These are phyloP conservation scores for Cavenderia fasciculata DNA, from an alignment of 78 protist genomes.

Conservation along the genomic window DNA sequence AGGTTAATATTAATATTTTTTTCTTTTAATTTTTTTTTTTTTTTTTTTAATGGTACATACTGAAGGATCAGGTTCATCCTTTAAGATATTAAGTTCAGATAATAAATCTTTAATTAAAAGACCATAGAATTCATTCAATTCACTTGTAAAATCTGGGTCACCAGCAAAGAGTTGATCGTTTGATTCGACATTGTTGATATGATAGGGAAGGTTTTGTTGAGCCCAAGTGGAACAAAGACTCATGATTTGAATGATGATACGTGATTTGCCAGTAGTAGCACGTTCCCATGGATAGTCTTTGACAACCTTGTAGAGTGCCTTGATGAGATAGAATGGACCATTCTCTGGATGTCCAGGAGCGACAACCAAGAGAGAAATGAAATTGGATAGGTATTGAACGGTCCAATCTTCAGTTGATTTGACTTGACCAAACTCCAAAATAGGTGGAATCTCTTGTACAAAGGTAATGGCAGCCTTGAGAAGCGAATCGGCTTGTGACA, in stretches of 20 bases:
- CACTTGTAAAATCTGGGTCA: conserved; percentile 66
- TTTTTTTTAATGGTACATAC: conserved; percentile 27
- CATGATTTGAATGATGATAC: conserved; percentile 41
- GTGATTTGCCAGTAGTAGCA: conserved; percentile 35
- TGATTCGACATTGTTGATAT: conserved; percentile 65
- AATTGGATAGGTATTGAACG: conserved; percentile 7
- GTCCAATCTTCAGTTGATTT: conserved; percentile 73
- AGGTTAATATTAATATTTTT: background rate
- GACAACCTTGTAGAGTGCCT: conserved; percentile 81
- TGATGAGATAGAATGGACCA: conserved; percentile 85
- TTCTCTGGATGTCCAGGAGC: conserved; percentile 93
- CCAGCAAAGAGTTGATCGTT: conserved; percentile 60
- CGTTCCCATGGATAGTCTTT: conserved; percentile 73
- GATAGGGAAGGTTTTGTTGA: conserved; percentile 69
- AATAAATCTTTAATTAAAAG: conserved; percentile 40
- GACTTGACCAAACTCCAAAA: conserved; percentile 36
- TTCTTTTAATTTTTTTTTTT: background rate
- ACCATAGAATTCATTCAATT: conserved; percentile 48
- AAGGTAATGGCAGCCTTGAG: conserved; percentile 83
- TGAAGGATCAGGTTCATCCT: conserved; percentile 69
- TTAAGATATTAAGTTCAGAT: conserved; percentile 37
- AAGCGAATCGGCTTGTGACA: conserved; percentile 90
- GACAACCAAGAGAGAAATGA: conserved; percentile 69
- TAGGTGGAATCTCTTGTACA: conserved; percentile 80
- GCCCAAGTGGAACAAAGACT: conserved; percentile 53